Evolutionary conservation across 1,284 basidiomycete genomes (phyloP), one percentile per base, ranked within the genome.

Genomic region (Xanthoconium separans): DNA sequence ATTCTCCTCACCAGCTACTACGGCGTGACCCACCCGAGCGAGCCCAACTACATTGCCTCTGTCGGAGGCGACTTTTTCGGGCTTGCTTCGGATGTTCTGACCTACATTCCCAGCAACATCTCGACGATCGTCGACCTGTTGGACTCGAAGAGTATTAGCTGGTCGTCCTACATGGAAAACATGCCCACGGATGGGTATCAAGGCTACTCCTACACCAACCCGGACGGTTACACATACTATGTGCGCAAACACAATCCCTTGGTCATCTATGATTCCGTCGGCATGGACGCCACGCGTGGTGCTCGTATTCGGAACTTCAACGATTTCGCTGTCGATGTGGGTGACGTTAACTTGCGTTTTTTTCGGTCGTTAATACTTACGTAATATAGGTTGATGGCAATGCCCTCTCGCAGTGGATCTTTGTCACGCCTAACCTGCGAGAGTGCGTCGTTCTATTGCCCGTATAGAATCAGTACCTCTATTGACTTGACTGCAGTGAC

Each of bases 81-180:
- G 15, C 71, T 82, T 58, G 69, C 65, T 1, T 73, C 75, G 51
- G 85, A 89, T 60, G 63, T 63, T n/a, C 69, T 77, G 43, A 72
- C 70, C 53, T 64, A 53, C 31, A 56, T 73, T 36, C 65, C 69
- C 3, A 56, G 16, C 31, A 80, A 77, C 63, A 73, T 85, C 24
- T 82, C 82, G 3, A 81, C 79, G 15, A 60, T 87, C 39, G 81
- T 85, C 34, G 87, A 89, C 59, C 71, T 89, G 2, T 72, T 89
- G 37, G 85, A 88, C 50, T 71, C 72, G 12, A 78, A 80, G 62
- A 74, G 74, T 51, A 75, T 89, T 60, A 77, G 75, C 2, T 84
- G 82, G 82, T 74, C 73, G 0, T 70, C 75, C 9, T 81, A 83
- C 61, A 77, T 83, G 65, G 84, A 89, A 63, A 82, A 80, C 62